Evolutionary conservation across 1,284 basidiomycete genomes (phyloP).

Genomic region (Heimioporus punctisporus): DNA sequence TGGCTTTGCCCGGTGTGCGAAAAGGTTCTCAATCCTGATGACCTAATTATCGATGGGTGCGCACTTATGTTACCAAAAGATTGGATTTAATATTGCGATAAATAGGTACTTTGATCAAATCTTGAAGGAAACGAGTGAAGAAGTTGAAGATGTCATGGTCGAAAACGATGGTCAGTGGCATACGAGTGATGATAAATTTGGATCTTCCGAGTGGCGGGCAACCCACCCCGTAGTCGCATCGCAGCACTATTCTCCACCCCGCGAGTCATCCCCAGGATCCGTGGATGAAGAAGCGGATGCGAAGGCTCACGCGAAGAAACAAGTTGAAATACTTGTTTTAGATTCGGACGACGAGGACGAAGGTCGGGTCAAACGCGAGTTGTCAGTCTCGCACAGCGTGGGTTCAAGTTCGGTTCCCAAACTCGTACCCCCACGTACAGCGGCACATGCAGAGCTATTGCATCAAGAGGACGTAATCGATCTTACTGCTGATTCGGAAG

Average conservation of each 20-base stretch:
- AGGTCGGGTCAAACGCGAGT: constrained; percentile 69
- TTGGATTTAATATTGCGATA: too few species aligned
- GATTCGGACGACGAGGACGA: constrained; percentile 81
- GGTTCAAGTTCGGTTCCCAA: constrained; percentile 39
- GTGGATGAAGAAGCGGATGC: constrained; percentile 43
- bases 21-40: constrained; percentile 74
- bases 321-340: constrained; percentile 70
- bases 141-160: constrained; percentile 90
- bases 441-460: constrained; percentile 18
- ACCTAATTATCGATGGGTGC: constrained; percentile 92
- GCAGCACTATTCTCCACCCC: constrained; percentile 33
- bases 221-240: constrained; percentile 43
- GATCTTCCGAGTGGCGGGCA: constrained; percentile 70
- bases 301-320: constrained; percentile 39
- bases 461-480: constrained; percentile 65
- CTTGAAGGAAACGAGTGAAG: constrained; percentile 73
- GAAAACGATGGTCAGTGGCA: constrained; percentile 98
- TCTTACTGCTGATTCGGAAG: constrained; percentile 77
- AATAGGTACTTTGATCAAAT: constrained; percentile 89
- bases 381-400: constrained; percentile 59
- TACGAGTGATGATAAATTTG: constrained; percentile 85
- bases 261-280: constrained; percentile 35
- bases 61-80: constrained; percentile 34
- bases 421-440: constrained; percentile 11
- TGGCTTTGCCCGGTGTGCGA: constrained; percentile 98